Evolutionary conservation across 2,329 filamentous ascomycete genomes (phyloP), one percentile per base, ranked within the genome.

Genomic region (Alternaria dauci): DNA sequence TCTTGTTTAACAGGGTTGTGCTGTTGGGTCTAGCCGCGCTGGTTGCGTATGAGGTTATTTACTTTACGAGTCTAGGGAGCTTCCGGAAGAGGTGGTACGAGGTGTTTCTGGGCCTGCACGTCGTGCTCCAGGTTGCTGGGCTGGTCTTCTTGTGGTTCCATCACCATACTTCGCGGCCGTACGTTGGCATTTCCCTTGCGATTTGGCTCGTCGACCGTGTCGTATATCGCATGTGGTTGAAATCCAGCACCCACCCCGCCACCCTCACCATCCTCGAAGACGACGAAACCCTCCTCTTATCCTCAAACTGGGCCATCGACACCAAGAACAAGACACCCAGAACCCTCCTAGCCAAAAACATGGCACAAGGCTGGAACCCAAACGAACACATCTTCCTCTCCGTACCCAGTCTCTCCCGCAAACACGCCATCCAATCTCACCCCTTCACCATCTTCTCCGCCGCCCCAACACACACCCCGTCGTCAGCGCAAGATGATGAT

Each of bases 381-480:
- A 86, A 86, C 16, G 86, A 89, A 67, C 88, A 90, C 72, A 81
- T 89, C 50, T 90, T 90, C 74, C 72, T 90, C 58, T 85, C 85
- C 1, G 77, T 90, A 1, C 87, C 88, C 0, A 78, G 77, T 0
- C 80, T 90, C 6, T 84, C 83, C 2, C 74, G 76, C 3, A 83
- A 80, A 55, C 84, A 89, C 68, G 70, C 78, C 3, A 71, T 89
- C 1, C 88, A 90, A 75, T 82, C 87, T 0, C 88, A 91, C 69
- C 88, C 88, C 0, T 90, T 90, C 74, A 90, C 87, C 8, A 89
- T 91, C 55, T 85, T 87, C 16, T 89, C 88, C 2, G 82, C 84
- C 0, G 86, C 87, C 9, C 85, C 86, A 1, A 20, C 54, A 39
- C 42, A 82, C 82, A 20, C 54, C 34, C 43, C 34, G n/a, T n/a